Evolutionary conservation across 768 basidiomycete species (phyloP).

Genomic region (Leccinum subtestaceum): DNA sequence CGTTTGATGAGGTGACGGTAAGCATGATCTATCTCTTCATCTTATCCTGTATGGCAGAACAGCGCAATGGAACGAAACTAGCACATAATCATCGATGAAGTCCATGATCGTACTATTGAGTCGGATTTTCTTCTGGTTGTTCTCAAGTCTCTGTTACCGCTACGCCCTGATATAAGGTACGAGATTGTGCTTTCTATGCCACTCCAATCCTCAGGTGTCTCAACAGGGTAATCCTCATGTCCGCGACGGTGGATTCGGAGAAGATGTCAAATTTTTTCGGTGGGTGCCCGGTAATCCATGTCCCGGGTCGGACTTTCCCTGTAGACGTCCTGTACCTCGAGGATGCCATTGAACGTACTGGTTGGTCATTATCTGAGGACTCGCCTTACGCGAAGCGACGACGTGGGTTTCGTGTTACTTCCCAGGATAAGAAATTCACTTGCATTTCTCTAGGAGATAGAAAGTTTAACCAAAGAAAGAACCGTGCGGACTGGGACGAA

Average conservation of each 20-base stretch:
- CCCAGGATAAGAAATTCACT: not conserved
- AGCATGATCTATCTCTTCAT: constrained; percentile 22
- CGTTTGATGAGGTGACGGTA: constrained; percentile 95
- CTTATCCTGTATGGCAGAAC: not conserved
- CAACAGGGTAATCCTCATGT: constrained; percentile 88
- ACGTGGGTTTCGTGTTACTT: constrained; percentile 34
- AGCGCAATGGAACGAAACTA: constrained; percentile 28
- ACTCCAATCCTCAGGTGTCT: constrained; percentile 5
- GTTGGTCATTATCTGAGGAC: constrained; percentile 74
- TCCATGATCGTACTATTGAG: constrained; percentile 96
- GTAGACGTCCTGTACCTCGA: constrained; percentile 87
- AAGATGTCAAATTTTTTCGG: constrained; percentile 91
- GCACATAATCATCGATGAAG: constrained; percentile 98
- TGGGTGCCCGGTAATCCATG: constrained; percentile 77
- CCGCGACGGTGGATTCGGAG: constrained; percentile 89
- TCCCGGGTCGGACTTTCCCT: constrained; percentile 94
- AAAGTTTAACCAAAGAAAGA: constrained; percentile 62
- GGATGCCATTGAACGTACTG: constrained; percentile 81
- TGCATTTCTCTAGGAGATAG: constrained; percentile 47
- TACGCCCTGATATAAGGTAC: constrained; percentile 82
- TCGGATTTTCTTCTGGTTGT: constrained; percentile 96
- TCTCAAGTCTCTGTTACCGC: constrained; percentile 74
- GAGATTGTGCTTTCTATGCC: constrained; percentile 12
- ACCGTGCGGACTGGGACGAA: constrained; percentile 76
- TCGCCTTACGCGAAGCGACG: constrained; percentile 79